These are phyloP conservation scores for Yamadazyma laniorum DNA, from an alignment of 805 yeast species.

Conservation along the genomic window DNA sequence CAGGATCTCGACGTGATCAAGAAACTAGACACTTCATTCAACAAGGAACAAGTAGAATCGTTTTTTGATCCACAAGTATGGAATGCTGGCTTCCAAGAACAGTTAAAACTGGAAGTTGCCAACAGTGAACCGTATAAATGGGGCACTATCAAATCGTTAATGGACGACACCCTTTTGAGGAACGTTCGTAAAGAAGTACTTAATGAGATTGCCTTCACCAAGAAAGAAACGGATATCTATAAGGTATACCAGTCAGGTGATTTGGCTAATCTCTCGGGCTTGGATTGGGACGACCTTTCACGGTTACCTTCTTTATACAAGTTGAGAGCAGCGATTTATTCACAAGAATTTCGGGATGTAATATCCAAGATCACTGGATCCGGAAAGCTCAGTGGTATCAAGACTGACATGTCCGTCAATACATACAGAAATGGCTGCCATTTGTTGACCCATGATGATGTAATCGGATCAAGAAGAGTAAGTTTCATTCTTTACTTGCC, in stretches of 20 bases:
- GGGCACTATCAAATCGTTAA: constrained; percentile 75
- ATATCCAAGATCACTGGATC: constrained; percentile 77
- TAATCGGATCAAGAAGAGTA: constrained; percentile 90
- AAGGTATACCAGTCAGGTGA: constrained; percentile 89
- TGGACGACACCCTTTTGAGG: constrained; percentile 74
- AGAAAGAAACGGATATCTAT: constrained; percentile 95
- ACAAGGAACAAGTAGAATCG: constrained; percentile 34
- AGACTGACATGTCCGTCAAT: constrained; percentile 90
- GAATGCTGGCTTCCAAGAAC: constrained; percentile 35
- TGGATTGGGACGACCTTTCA: constrained; percentile 70
- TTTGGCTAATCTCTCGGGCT: constrained; percentile 85
- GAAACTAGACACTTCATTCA: constrained; percentile 17
- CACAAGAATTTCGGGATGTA: constrained; percentile 77
- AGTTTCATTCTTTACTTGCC: constrained; percentile 91
- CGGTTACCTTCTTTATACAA: constrained; percentile 74
- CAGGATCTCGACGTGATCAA: constrained; percentile 10
- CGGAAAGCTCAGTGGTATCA: constrained; percentile 85
- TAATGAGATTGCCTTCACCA: constrained; percentile 81
- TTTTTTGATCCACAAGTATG: constrained; percentile 52
- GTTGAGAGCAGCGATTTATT: constrained; percentile 83
- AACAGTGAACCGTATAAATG: constrained; percentile 79
- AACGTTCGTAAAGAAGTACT: constrained; percentile 84
- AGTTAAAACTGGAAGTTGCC: constrained; percentile 43
- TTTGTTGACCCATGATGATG: constrained; percentile 93
- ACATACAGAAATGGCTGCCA: constrained; percentile 93